Percentiles rank a stretch among this genome's conserved stretches.
Conservation (phyloP, 179 eudicot species). For the Silene vulgaris region DNA sequence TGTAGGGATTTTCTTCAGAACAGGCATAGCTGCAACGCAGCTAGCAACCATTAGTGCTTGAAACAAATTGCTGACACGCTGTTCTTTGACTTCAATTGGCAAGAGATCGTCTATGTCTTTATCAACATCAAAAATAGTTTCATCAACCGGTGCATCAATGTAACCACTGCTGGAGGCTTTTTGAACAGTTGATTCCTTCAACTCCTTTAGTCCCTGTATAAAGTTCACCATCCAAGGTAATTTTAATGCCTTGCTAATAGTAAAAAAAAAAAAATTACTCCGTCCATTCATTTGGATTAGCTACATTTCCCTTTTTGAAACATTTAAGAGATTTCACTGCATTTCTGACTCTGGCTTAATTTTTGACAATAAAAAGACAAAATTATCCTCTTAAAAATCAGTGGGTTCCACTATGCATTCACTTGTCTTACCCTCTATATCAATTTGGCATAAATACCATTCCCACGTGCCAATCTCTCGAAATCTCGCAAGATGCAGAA, state of each 20-base stretch:
- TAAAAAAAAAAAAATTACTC: no score
- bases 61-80: conserved; percentile 84
- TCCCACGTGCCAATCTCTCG: background rate
- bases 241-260: background rate
- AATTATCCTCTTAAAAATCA: no score
- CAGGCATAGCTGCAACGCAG: conserved; percentile 95
- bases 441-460: background rate
- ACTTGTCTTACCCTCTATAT: no score
- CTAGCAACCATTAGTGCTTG: conserved; percentile 79
- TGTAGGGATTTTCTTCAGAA: conserved; percentile 82
- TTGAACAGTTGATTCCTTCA: conserved; percentile 85
- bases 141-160: conserved; percentile 81
- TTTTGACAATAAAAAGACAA: no score
- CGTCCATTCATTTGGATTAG: no score
- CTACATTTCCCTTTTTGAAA: no score
- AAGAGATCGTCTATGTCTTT: conserved; percentile 86
- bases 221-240: conserved; percentile 16
- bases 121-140: conserved; percentile 79
- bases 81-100: conserved; percentile 94
- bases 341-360: no score
- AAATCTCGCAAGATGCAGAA: background rate
- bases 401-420: no score
- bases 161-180: conserved; percentile 63
- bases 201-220: conserved; percentile 75
- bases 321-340: no score